Evolutionary conservation across 2,329 filamentous ascomycete genomes (phyloP), one percentile per base, ranked within the genome.

Genomic region (Diplodia mutila): DNA sequence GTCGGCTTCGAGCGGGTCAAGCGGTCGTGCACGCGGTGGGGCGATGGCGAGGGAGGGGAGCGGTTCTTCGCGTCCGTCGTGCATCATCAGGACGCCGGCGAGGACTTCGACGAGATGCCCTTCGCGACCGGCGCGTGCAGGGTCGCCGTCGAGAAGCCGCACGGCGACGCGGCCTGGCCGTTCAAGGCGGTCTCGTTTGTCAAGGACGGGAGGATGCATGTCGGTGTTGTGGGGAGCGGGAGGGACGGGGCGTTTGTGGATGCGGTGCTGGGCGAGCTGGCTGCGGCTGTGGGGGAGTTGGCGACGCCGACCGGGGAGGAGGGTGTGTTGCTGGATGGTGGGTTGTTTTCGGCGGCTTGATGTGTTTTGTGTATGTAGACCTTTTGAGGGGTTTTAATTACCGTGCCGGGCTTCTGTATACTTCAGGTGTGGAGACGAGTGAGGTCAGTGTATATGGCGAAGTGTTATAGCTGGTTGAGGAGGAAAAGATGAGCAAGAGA

Each of bases 81-180:
- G 11, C 77, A 80, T 61, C 78, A 80, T 59, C 79, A 79, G 57
- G 57, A 48, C 9, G 42, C 85, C 67, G 86, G 5, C 7, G 53
- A 89, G 73, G 86, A 89, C 6, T 37, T 57, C 18, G 87, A 89
- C 71, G 80, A 78, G 29, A 80, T 88, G 76, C 71, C 76, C 5
- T 82, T 85, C 72, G 81, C 70, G 0, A 73, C 70, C 0, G 68
- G 67, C 0, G 64, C 59, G 4, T 75, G 74, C 23, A 73, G 74
- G 25, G 75, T 88, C 70, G 87, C 88, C 75, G 89, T 87, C 11
- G 73, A 85, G 18, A 89, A 88, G 72, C 85, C 87, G 51, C 75
- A 79, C 72, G 71, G 71, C 12, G 78, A 80, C 69, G 74, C 76
- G 53, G 32, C 32, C 32, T 7, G 9, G 53, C 53, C 53, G 32